Percentiles rank a stretch among this genome's conserved stretches.
Conservation (phyloP, 2,329 filamentous ascomycete genomes). For the Pseudogymnoascus sp. region DNA sequence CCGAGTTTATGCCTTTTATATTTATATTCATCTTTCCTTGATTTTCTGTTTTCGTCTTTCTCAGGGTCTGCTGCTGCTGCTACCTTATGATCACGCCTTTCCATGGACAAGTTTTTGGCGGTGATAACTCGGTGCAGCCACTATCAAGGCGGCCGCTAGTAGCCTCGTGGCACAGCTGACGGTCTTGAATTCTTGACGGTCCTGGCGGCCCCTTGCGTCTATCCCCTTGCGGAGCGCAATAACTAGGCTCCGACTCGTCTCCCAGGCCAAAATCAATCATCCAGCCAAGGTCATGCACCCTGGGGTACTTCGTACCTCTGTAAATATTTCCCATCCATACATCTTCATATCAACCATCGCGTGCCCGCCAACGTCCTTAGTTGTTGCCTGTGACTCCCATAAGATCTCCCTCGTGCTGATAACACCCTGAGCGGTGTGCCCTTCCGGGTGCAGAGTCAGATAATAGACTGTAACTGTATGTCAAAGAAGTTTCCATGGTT, state of each 20-base stretch:
- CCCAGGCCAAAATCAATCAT: background rate
- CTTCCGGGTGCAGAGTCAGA: background rate
- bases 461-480: background rate
- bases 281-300: conserved; percentile 6
- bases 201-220: conserved; percentile 1
- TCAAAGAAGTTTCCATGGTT: background rate
- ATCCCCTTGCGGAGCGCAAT: conserved; percentile 1
- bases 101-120: background rate
- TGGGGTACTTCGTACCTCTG: conserved; percentile 5
- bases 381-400: conserved; percentile 7
- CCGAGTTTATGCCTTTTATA: background rate
- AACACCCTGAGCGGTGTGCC: background rate
- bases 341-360: conserved; percentile 6
- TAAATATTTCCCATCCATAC: conserved; percentile 8
- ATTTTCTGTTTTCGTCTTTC: background rate
- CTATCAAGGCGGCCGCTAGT: background rate
- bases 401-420: background rate
- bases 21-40: background rate
- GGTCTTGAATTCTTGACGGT: background rate
- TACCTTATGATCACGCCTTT: conserved; percentile 7
- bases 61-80: background rate
- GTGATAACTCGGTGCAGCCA: background rate
- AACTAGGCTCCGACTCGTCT: background rate
- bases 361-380: background rate
- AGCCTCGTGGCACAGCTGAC: conserved; percentile 2